Percentiles rank a stretch among this genome's conserved stretches.
Evolutionary conservation across 495 filamentous ascomycete species (phyloP).

Genomic region (Gamarada debralockiae): DNA sequence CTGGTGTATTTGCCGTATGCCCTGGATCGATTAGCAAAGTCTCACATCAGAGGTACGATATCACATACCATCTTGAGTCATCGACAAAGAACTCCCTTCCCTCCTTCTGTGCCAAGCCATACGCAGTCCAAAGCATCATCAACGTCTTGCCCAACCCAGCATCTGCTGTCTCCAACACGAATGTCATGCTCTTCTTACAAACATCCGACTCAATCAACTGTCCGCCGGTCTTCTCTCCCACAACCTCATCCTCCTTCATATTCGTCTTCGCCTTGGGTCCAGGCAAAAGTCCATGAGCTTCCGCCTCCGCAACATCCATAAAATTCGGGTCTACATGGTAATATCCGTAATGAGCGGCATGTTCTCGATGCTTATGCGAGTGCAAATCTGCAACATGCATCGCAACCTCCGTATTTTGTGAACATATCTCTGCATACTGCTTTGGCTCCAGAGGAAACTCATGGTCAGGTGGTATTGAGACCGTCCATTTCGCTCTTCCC

Average conservation of each 20-base stretch:
- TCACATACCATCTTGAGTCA: slow-evolving; percentile 60
- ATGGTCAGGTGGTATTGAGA: slow-evolving; percentile 56
- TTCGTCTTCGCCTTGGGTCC: slow-evolving; percentile 20
- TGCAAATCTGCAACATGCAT: slow-evolving; percentile 44
- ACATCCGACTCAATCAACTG: slow-evolving; percentile 37
- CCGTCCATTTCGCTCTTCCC: slow-evolving; percentile 61
- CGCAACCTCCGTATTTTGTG: slow-evolving; percentile 50
- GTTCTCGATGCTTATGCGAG: slow-evolving; percentile 31
- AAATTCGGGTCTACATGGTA: slow-evolving; percentile 59
- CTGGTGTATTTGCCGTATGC: slow-evolving; percentile 65
- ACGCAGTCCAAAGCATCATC: slow-evolving; percentile 72
- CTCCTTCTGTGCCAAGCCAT: slow-evolving; percentile 67
- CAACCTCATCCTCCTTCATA: slow-evolving; percentile 24
- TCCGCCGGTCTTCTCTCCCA: slow-evolving; percentile 34
- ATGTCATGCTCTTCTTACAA: slow-evolving; percentile 66
- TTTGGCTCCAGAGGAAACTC: slow-evolving; percentile 54
- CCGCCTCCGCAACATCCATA: slow-evolving; percentile 62
- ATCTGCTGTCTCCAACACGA: slow-evolving; percentile 61
- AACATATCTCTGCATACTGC: slow-evolving; percentile 59
- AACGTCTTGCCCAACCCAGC: slow-evolving; percentile 66
- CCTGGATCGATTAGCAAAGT: slow-evolving; percentile 27
- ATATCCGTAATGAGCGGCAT: slow-evolving; percentile 44
- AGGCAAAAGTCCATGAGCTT: slow-evolving; percentile 52
- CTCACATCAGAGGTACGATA: background rate
- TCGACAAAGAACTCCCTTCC: slow-evolving; percentile 70